Percentiles rank a stretch among this genome's conserved stretches.
Evolutionary conservation across 805 yeast species (phyloP).

Genomic region (Ogataea thermomethanolica): DNA sequence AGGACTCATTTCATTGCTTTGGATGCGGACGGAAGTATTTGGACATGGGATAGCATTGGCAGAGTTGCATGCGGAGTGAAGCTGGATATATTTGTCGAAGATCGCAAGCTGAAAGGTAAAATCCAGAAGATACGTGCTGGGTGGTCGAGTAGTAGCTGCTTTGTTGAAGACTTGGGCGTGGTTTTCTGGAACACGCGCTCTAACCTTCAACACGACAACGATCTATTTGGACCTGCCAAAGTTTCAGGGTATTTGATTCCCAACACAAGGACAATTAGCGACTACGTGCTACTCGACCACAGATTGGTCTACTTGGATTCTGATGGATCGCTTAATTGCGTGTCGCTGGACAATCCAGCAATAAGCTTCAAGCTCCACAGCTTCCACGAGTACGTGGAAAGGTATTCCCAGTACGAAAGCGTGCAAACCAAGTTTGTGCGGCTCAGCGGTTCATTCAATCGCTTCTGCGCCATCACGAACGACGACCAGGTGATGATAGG

Average conservation of each 20-base stretch:
- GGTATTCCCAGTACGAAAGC: slow-evolving; percentile 24
- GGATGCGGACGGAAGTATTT: slow-evolving; percentile 45
- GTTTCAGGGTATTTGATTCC: slow-evolving; percentile 41
- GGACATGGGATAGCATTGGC: slow-evolving; percentile 57
- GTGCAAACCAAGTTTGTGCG: slow-evolving; percentile 40
- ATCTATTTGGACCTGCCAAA: slow-evolving; percentile 28
- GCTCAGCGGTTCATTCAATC: slow-evolving; percentile 51
- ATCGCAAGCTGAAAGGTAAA: slow-evolving; percentile 4
- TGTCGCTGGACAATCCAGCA: slow-evolving; percentile 6
- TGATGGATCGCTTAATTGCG: slow-evolving; percentile 40
- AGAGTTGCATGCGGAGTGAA: slow-evolving; percentile 40
- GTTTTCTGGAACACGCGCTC: slow-evolving; percentile 51
- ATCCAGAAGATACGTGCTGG: slow-evolving; percentile 57
- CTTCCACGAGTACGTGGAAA: slow-evolving; percentile 33
- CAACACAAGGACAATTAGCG: slow-evolving; percentile 40
- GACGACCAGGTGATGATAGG: slow-evolving; percentile 47
- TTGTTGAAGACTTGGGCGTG: slow-evolving; percentile 48
- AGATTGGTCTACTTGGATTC: slow-evolving; percentile 47
- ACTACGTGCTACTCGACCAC: slow-evolving; percentile 53
- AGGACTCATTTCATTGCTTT: slow-evolving; percentile 61
- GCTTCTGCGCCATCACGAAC: slow-evolving; percentile 54
- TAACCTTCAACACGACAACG: slow-evolving; percentile 19
- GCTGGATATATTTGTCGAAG: slow-evolving; percentile 36
- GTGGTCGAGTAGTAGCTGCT: slow-evolving; percentile 58
- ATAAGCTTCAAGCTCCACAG: slow-evolving; percentile 14